A percentile compares a stretch with the other conserved stretches of the same genome.
Evolutionary conservation across 345 rosid genomes (phyloP).

Genomic region (Arabis hirsuta): DNA sequence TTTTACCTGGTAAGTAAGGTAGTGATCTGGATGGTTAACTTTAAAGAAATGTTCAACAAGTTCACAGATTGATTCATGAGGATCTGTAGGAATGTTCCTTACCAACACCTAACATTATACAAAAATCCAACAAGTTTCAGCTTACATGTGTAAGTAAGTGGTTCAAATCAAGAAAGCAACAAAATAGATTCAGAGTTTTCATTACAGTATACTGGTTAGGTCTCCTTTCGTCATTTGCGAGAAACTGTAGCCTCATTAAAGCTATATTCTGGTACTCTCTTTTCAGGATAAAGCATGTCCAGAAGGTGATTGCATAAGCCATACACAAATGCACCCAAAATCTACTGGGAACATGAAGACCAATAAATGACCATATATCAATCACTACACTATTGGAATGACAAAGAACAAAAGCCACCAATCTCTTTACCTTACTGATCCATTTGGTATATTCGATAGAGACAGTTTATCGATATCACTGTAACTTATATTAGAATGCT

Average conservation of each 20-base stretch:
- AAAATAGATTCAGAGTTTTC: neutral
- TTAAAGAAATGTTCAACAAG: constrained; percentile 89
- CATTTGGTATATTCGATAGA: constrained; percentile 80
- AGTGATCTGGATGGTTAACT: constrained; percentile 89
- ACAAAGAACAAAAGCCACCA: constrained; percentile 9
- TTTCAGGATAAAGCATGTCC: constrained; percentile 91
- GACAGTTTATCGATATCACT: constrained; percentile 87
- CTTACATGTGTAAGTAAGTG: neutral
- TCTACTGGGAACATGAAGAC: constrained; percentile 46
- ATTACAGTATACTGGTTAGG: constrained; percentile 88
- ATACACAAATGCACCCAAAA: constrained; percentile 91
- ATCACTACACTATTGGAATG: neutral
- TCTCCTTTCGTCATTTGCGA: constrained; percentile 77
- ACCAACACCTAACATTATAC: constrained; percentile 67
- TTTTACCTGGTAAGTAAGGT: constrained; percentile 75
- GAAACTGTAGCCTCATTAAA: constrained; percentile 85
- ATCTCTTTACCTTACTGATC: constrained; percentile 64
- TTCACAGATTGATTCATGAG: constrained; percentile 87
- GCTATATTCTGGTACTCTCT: constrained; percentile 81
- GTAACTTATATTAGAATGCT: constrained; percentile 45
- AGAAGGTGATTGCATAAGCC: constrained; percentile 87
- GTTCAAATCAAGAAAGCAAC: neutral
- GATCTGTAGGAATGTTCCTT: constrained; percentile 83
- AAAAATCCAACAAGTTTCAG: neutral
- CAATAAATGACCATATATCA: constrained; percentile 1